These are phyloP conservation scores for Cubamyces lactineus DNA, from an alignment of 768 basidiomycete genomes.

Conservation along the genomic window DNA sequence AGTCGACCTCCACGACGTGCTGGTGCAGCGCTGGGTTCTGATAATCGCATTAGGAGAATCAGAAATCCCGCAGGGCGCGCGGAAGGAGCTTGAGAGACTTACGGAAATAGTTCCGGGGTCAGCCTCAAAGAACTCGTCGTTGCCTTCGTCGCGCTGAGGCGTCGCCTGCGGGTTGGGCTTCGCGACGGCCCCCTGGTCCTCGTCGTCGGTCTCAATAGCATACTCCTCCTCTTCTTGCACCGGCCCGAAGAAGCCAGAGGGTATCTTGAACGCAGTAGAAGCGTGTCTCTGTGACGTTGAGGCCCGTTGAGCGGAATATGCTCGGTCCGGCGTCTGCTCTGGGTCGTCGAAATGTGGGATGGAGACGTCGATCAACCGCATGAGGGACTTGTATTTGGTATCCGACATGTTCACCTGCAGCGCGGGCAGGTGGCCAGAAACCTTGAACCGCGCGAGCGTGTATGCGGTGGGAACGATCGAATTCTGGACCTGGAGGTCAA, in stretches of 20 bases:
- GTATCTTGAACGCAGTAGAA: slow-evolving; percentile 50
- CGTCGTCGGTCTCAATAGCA: slow-evolving; percentile 59
- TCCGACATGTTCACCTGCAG: slow-evolving; percentile 91
- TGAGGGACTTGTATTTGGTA: slow-evolving; percentile 86
- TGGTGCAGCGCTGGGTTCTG: slow-evolving; percentile 52
- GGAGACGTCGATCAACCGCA: slow-evolving; percentile 89
- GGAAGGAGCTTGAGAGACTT: neutral
- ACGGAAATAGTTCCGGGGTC: slow-evolving; percentile 59
- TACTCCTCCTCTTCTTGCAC: slow-evolving; percentile 66
- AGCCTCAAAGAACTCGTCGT: slow-evolving; percentile 75
- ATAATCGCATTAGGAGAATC: slow-evolving; percentile 21
- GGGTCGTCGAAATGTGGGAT: slow-evolving; percentile 76
- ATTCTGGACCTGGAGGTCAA: slow-evolving; percentile 87
- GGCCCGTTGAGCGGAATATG: slow-evolving; percentile 11
- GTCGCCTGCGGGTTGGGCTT: slow-evolving; percentile 15
- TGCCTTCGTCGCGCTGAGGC: slow-evolving; percentile 43
- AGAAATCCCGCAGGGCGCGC: slow-evolving; percentile 9
- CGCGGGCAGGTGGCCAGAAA: slow-evolving; percentile 85
- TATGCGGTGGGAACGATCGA: slow-evolving; percentile 87
- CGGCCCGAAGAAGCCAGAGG: slow-evolving; percentile 56
- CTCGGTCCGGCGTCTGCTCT: slow-evolving; percentile 21
- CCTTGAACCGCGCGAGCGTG: slow-evolving; percentile 85
- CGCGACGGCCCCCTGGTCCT: slow-evolving; percentile 33
- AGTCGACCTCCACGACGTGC: slow-evolving; percentile 80
- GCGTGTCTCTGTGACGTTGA: slow-evolving; percentile 23